Conservation (phyloP, 108 stramenopile species). For the Pseudonitzschia multiseries region DNA sequence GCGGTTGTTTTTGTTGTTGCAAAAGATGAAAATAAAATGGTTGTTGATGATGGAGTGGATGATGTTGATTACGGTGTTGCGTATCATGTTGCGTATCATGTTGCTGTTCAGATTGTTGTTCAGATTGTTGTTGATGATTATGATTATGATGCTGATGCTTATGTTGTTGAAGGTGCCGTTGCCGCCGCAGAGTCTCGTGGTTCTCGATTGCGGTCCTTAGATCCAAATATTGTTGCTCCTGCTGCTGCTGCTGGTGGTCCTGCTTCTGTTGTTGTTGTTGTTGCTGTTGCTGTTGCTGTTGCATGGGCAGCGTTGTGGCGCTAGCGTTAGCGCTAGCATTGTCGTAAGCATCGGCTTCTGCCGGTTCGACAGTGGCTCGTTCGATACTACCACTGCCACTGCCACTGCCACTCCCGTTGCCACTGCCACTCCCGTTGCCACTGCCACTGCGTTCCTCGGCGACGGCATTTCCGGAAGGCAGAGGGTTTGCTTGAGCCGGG, state of each 20-base stretch:
- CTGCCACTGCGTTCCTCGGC: not conserved
- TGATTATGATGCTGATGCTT: not conserved
- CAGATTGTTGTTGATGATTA: too few relatives aligned
- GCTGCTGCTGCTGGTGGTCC: not conserved
- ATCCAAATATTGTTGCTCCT: not conserved
- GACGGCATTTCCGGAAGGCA: too few relatives aligned
- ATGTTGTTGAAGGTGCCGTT: not conserved
- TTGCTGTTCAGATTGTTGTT: not conserved
- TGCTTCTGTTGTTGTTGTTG: not conserved
- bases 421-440: too few relatives aligned
- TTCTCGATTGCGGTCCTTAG: not conserved
- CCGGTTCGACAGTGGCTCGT: too few relatives aligned
- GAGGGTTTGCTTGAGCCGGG: too few relatives aligned
- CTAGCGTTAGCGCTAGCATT: too few relatives aligned
- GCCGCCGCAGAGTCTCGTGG: not conserved
- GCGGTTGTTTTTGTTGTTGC: not conserved
- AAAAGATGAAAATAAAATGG: too few relatives aligned
- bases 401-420: too few relatives aligned
- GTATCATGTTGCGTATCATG: not conserved
- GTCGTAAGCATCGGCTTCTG: too few relatives aligned
- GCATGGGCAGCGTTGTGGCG: not conserved
- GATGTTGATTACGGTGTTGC: not conserved
- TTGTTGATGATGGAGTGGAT: slow-evolving; percentile 5
- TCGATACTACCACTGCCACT: too few relatives aligned
- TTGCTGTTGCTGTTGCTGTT: too few relatives aligned